These are phyloP conservation scores for Babesia bovis DNA, from an alignment of 169 alveolate species.

Conservation along the genomic window DNA sequence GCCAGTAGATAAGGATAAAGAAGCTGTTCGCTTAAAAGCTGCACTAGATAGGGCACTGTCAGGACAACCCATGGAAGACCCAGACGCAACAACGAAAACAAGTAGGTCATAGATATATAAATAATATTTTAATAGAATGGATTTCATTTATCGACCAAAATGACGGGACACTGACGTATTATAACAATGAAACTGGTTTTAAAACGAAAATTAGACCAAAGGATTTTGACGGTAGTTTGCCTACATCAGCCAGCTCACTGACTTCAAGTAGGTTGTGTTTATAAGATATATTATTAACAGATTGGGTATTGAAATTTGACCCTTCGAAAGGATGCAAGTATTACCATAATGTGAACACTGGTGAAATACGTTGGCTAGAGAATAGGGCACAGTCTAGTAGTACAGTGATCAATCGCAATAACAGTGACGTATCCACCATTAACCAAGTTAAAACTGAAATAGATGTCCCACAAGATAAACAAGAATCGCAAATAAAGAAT, in stretches of 20 bases:
- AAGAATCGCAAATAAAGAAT: conserved; percentile 17
- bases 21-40: conserved; percentile 17
- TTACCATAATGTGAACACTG: conserved; percentile 52
- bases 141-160: conserved; percentile 54
- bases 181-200: conserved; percentile 48
- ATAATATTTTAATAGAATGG: conserved; percentile 31
- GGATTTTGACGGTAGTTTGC: conserved; percentile 58
- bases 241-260: conserved; percentile 31
- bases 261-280: conserved; percentile 41
- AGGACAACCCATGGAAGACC: conserved; percentile 39
- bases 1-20: conserved; percentile 47
- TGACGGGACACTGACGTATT: conserved; percentile 54
- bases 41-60: conserved; percentile 23
- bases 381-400: background rate
- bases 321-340: conserved; percentile 46
- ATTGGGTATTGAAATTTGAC: conserved; percentile 60
- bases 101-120: conserved; percentile 6
- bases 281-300: background rate
- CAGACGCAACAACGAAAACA: background rate
- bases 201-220: conserved; percentile 57
- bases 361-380: conserved; percentile 59
- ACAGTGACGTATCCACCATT: background rate
- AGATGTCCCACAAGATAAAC: background rate
- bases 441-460: background rate
- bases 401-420: background rate